Evolutionary conservation across 2,329 filamentous ascomycete species (phyloP), one percentile per base, ranked within the genome.

Genomic region (Didymella pomorum): DNA sequence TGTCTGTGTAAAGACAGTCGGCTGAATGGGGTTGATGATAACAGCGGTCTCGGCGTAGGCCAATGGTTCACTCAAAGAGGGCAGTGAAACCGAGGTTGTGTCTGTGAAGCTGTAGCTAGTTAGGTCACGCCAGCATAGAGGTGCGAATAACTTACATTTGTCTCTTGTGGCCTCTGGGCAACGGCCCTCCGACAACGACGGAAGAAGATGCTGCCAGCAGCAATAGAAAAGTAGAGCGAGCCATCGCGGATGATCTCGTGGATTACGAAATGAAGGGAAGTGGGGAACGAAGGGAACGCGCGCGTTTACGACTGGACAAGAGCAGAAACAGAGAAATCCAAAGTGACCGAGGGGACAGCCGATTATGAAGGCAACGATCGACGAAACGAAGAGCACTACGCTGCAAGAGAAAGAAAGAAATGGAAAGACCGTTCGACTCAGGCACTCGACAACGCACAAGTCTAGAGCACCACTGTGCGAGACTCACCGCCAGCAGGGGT

Each of bases 151-250:
- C 74, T 67, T 64, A 75, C 74, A 72, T 53, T 39, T 67, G 64
- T 56, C 65, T 71, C 57, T 61, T 68, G 48, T 68, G 61, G 43
- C 64, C 56, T 33, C 56, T 66, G 12, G 74, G 76, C 39, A 78
- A 65, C 23, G 76, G 76, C 12, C 76, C 74, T 52, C 71, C 71
- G 28, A 69, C 65, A 64, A 69, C 64, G 14, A 59, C 57, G 52
- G 64, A 65, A 42, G 61, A 72, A 54, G 42, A 72, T 47, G 74
- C 74, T 75, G 75, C 75, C 72, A 78, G 74, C 74, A 77, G 74
- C 74, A 71, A 66, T 29, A 71, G 16, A 11, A 51, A 58, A 43
- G 44, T 58, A 62, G 67, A 59, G 46, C 71, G 45, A 62, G 64
- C 54, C 73, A 75, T 74, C 58, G 35, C 12, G 64, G 63, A 69